Conservation (phyloP, 2,329 filamentous ascomycete genomes). For the Colletotrichum trifolii region DNA sequence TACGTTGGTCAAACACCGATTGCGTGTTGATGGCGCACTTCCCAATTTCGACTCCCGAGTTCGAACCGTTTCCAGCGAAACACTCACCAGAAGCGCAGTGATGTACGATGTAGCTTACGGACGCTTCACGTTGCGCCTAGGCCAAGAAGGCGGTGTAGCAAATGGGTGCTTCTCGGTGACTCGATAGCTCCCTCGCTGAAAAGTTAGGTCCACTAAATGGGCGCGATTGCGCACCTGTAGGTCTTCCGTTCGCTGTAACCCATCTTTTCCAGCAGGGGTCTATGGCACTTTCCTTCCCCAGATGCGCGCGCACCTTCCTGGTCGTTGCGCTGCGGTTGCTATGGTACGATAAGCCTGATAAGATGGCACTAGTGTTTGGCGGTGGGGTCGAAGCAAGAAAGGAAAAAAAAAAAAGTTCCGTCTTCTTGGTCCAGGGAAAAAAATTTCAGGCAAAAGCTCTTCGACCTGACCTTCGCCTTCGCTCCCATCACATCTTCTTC, state of each 20-base stretch:
- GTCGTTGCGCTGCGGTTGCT: conserved; percentile 36
- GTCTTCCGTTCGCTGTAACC: not conserved
- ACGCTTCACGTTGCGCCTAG: not conserved
- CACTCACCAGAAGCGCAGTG: too few relatives aligned
- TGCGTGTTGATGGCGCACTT: too few relatives aligned
- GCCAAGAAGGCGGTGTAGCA: conserved; percentile 30
- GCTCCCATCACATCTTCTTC: conserved; percentile 29
- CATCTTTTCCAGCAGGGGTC: conserved; percentile 25
- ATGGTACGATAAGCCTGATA: conserved; percentile 36
- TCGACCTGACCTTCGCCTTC: conserved; percentile 24
- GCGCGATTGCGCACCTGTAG: conserved; percentile 11
- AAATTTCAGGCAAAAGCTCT: conserved; percentile 38
- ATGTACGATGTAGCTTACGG: too few relatives aligned
- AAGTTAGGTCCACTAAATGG: not conserved
- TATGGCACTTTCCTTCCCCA: conserved; percentile 33
- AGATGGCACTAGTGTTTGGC: conserved; percentile 30
- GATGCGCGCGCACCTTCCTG: conserved; percentile 35
- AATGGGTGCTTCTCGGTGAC: conserved; percentile 24
- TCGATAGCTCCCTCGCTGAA: conserved; percentile 10
- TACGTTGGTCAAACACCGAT: too few relatives aligned
- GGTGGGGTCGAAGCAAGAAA: conserved; percentile 32
- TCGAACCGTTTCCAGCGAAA: too few relatives aligned
- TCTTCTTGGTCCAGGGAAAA: conserved; percentile 22
- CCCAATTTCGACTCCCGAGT: too few relatives aligned
- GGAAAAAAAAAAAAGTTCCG: conserved; percentile 36